phyloP scores from a whole-genome alignment of 2,329 filamentous ascomycete genomes.

The Penicillium concentricum region DNA sequence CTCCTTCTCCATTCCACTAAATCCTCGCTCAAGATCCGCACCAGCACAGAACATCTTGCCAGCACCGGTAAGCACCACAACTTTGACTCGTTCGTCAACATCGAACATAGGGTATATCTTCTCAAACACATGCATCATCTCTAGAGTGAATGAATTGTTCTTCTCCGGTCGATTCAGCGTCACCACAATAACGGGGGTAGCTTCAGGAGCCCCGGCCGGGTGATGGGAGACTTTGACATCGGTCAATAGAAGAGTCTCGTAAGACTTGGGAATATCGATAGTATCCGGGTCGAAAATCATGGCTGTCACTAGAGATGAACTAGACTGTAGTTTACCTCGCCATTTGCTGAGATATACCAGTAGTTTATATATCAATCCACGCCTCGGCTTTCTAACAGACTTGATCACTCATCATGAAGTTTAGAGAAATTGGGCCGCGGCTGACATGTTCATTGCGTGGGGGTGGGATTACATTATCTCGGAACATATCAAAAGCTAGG shows the following conservation, averaged over 20 bases:
- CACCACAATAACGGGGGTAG: conserved; percentile 47
- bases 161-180: conserved; percentile 56
- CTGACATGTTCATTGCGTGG: background rate
- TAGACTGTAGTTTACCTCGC: background rate
- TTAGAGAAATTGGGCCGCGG: background rate
- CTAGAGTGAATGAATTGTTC: conserved; percentile 56
- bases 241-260: conserved; percentile 26
- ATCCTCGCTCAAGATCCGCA: conserved; percentile 5
- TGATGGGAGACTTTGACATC: conserved; percentile 36
- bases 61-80: conserved; percentile 8
- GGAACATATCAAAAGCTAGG: background rate
- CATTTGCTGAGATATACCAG: background rate
- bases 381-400: background rate
- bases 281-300: conserved; percentile 8
- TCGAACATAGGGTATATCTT: conserved; percentile 2
- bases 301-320: background rate
- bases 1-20: conserved; percentile 1
- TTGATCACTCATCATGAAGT: background rate
- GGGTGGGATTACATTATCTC: conserved; percentile 1
- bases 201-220: conserved; percentile 46
- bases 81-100: conserved; percentile 11
- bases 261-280: conserved; percentile 28
- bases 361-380: background rate
- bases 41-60: conserved; percentile 11
- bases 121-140: conserved; percentile 47